These are phyloP conservation scores for Fusarium musae DNA, from an alignment of 2,329 filamentous ascomycete species.

Conservation along the genomic window DNA sequence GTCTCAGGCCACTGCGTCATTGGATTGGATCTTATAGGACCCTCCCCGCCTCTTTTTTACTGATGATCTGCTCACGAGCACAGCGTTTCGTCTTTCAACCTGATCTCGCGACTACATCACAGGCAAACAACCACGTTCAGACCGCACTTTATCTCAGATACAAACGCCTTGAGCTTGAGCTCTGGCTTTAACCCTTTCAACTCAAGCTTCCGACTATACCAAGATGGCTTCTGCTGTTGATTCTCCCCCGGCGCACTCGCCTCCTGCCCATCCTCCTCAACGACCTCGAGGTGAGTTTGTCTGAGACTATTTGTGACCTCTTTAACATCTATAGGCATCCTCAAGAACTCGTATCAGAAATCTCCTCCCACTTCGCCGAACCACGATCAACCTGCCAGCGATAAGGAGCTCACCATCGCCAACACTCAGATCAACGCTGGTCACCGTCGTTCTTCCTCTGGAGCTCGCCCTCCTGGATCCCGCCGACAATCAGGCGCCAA, in stretches of 20 bases:
- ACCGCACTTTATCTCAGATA: neutral
- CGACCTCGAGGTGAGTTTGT: constrained; percentile 57
- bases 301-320: neutral
- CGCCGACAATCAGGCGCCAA: constrained; percentile 74
- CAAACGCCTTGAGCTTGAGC: constrained; percentile 12
- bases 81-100: constrained; percentile 31
- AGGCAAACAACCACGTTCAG: constrained; percentile 18
- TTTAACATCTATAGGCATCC: constrained; percentile 73
- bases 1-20: constrained; percentile 41
- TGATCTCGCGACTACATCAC: constrained; percentile 40
- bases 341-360: constrained; percentile 85
- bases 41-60: constrained; percentile 29
- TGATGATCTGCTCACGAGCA: constrained; percentile 39
- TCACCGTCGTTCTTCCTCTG: constrained; percentile 81
- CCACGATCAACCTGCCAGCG: constrained; percentile 60
- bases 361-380: constrained; percentile 65
- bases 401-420: constrained; percentile 90
- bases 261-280: constrained; percentile 54
- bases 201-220: constrained; percentile 29
- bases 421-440: constrained; percentile 97
- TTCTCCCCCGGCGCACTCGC: constrained; percentile 54
- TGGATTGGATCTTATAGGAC: constrained; percentile 36
- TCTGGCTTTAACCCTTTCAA: constrained; percentile 30
- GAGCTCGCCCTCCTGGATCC: constrained; percentile 70
- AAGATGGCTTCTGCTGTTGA: constrained; percentile 57